Percentiles rank a stretch among this genome's conserved stretches.
Evolutionary conservation across 1,139 yeast genomes (phyloP).

Genomic region (Candida tunisiensis): DNA sequence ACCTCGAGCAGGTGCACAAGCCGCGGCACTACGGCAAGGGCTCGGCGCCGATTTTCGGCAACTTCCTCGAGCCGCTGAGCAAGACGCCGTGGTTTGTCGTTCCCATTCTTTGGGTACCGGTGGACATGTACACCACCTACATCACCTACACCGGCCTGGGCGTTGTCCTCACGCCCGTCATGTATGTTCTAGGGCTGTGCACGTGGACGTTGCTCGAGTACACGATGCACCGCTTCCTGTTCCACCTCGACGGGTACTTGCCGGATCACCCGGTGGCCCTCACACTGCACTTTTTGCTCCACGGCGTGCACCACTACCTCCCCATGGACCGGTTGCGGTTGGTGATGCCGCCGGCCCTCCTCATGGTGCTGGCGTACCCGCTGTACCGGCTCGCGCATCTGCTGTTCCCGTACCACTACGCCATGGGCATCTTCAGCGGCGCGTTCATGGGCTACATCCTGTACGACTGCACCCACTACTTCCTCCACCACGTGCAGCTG

Average conservation of each 20-base stretch:
- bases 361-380: slow-evolving; percentile 39
- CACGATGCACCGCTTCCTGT: slow-evolving; percentile 70
- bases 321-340: slow-evolving; percentile 93
- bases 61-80: slow-evolving; percentile 53
- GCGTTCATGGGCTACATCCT: slow-evolving; percentile 85
- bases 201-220: slow-evolving; percentile 92
- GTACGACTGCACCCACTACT: slow-evolving; percentile 83
- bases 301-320: slow-evolving; percentile 91
- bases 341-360: slow-evolving; percentile 91
- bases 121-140: slow-evolving; percentile 36
- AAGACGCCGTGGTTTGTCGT: slow-evolving; percentile 69
- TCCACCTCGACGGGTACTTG: slow-evolving; percentile 75
- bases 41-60: slow-evolving; percentile 76
- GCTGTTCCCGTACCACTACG: slow-evolving; percentile 33
- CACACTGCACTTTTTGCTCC: slow-evolving; percentile 75
- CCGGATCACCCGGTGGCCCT: slow-evolving; percentile 68
- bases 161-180: slow-evolving; percentile 9
- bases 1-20: slow-evolving; percentile 89
- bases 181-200: slow-evolving; percentile 50
- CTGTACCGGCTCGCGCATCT: slow-evolving; percentile 42
- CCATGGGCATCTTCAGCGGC: slow-evolving; percentile 73
- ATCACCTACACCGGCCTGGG: slow-evolving; percentile 17
- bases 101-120: slow-evolving; percentile 82
- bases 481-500: slow-evolving; percentile 71
- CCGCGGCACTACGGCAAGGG: slow-evolving; percentile 91